Evolutionary conservation across 495 filamentous ascomycete genomes (phyloP), one percentile per base, ranked within the genome.

Genomic region (Podospora bellae-mahoneyi): DNA sequence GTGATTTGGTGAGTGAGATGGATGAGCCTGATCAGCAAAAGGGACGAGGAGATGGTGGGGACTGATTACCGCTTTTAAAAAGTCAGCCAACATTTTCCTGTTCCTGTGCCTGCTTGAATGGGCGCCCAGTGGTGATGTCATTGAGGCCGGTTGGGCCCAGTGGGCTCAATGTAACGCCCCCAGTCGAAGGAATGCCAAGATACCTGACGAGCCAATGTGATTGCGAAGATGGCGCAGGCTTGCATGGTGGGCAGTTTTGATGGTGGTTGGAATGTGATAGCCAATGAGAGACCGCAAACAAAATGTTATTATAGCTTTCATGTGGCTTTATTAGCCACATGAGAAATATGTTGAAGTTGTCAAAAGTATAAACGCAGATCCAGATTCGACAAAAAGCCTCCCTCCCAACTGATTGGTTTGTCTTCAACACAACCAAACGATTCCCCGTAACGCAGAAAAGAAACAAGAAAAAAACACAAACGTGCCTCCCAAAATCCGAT

Each of bases 61-160:
- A 48, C 5, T 48, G 39, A 28, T 60, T 60, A 15, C 4, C 27
- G 18, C 26, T 20, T 30, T 30, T 61, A 30, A 26, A 30, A 26
- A 61, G 0, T 3, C 26, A 10, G 23, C 23, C 59, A 26, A 30
- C 10, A 18, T 61, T 28, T 28, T 18, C 13, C 27, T 19, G 19
- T 15, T 26, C 59, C 30, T 26, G 20, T 61, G 23, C 23, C 27
- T 28, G 59, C 9, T 5, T 61, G 59, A 6, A 10, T 28, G 59
- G 59, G 13, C 32, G 59, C 5, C 16, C 26, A 61, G 59, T 61
- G 59, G 30, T 61, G 59, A 61, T 61, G 59, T 61, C 59, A 61
- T 61, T 61, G 59, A 61, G 6, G 59, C 26, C 59, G 3, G 30
- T 34, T 28, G 19, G 27, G 13, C 39, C 34, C 39, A 48, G 39